Evolutionary conservation across 192 early-diverging fungal genomes (phyloP).

Genomic region (Coemansia sp.): DNA sequence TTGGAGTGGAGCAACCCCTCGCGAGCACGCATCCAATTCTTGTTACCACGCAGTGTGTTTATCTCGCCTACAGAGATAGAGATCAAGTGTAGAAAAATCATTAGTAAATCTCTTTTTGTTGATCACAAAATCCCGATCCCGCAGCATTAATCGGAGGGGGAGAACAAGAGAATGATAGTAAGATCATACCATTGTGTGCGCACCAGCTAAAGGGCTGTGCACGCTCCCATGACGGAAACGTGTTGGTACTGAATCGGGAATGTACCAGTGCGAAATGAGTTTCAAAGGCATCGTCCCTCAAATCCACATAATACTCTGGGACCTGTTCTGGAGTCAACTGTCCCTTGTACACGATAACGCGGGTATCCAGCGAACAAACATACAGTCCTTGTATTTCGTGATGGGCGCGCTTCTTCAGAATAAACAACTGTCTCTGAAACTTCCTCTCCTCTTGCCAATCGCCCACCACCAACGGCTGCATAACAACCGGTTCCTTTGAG

Average conservation of each 20-base stretch:
- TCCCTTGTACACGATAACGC: slow-evolving; percentile 98
- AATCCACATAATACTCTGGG: slow-evolving; percentile 89
- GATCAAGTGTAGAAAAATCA: not conserved
- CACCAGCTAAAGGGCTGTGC: slow-evolving; percentile 98
- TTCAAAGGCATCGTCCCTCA: slow-evolving; percentile 77
- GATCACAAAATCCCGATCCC: not conserved
- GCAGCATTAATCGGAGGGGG: not conserved
- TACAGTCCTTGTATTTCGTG: slow-evolving; percentile 92
- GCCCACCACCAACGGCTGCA: slow-evolving; percentile 87
- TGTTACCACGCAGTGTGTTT: slow-evolving; percentile 98
- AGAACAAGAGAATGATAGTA: not conserved
- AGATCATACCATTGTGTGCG: slow-evolving; percentile 89
- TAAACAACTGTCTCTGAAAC: slow-evolving; percentile 87
- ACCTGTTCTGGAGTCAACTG: slow-evolving; percentile 94
- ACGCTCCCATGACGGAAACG: slow-evolving; percentile 98
- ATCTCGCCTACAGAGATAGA: slow-evolving; percentile 73
- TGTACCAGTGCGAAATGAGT: slow-evolving; percentile 97
- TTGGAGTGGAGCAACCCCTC: slow-evolving; percentile 92
- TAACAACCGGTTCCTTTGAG: slow-evolving; percentile 88
- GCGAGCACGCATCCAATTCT: slow-evolving; percentile 99
- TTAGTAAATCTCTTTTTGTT: not conserved
- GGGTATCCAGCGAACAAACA: slow-evolving; percentile 91
- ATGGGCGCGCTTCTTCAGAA: slow-evolving; percentile 88
- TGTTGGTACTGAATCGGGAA: slow-evolving; percentile 99
- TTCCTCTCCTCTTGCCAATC: slow-evolving; percentile 40